Conservation (phyloP, 2,329 filamentous ascomycete genomes). For the Alternaria sp. region DNA sequence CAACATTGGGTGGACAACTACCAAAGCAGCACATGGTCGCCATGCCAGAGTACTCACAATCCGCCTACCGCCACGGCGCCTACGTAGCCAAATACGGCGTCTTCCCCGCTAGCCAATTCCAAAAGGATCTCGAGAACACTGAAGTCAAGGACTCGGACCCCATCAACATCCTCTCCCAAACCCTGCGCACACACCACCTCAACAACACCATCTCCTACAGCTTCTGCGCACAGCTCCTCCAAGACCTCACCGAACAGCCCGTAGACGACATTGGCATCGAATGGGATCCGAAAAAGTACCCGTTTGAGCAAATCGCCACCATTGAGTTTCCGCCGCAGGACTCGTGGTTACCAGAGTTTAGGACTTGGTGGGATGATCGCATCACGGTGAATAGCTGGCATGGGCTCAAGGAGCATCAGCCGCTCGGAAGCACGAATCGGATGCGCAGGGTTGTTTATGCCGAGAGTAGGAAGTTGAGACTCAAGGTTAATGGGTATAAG, state of each 20-base stretch:
- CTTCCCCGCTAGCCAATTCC: slow-evolving; percentile 53
- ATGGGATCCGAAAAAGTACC: slow-evolving; percentile 60
- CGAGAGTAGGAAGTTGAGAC: slow-evolving; percentile 51
- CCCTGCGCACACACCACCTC: slow-evolving; percentile 28
- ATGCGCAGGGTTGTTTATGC: slow-evolving; percentile 55
- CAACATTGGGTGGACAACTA: slow-evolving; percentile 34
- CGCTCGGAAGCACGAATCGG: slow-evolving; percentile 52
- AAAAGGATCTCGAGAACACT: slow-evolving; percentile 53
- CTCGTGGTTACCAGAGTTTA: slow-evolving; percentile 52
- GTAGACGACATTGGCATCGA: slow-evolving; percentile 47
- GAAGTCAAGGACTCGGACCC: slow-evolving; percentile 38
- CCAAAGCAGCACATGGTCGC: slow-evolving; percentile 39
- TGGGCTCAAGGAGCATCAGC: slow-evolving; percentile 51
- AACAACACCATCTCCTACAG: slow-evolving; percentile 32
- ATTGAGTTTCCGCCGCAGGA: slow-evolving; percentile 54
- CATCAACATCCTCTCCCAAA: slow-evolving; percentile 38
- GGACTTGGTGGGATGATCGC: slow-evolving; percentile 53
- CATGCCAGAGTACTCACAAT: slow-evolving; percentile 57
- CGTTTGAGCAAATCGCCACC: slow-evolving; percentile 58
- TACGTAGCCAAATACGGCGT: slow-evolving; percentile 60
- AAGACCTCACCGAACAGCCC: slow-evolving; percentile 58
- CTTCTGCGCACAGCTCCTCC: slow-evolving; percentile 59
- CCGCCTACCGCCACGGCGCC: slow-evolving; percentile 59
- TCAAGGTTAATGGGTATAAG: slow-evolving; percentile 51
- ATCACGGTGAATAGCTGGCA: slow-evolving; percentile 54